These are phyloP conservation scores for Melanomma pulvis-pyrius DNA, from an alignment of 495 filamentous ascomycete genomes.

Conservation along the genomic window DNA sequence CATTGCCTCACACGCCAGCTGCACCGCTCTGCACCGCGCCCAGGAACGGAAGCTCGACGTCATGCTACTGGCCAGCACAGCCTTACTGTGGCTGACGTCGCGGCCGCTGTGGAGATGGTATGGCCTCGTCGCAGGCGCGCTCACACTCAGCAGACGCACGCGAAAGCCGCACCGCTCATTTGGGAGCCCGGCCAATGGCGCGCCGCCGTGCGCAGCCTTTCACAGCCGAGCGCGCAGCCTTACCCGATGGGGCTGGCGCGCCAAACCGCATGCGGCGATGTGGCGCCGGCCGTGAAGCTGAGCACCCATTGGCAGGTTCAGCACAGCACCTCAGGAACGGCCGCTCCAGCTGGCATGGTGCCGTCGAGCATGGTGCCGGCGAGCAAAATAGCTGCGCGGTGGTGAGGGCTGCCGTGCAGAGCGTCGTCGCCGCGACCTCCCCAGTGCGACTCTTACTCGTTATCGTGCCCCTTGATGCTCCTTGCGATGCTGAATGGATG, in stretches of 20 bases:
- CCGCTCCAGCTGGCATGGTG: conserved; percentile 36
- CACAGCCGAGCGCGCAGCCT: conserved; percentile 20
- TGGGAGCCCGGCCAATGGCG: conserved; percentile 25
- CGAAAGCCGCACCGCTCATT: conserved; percentile 34
- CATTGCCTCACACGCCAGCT: conserved; percentile 29
- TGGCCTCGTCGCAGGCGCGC: conserved; percentile 14
- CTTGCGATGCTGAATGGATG: conserved; percentile 41
- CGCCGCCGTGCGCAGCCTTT: neutral
- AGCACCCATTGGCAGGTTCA: conserved; percentile 36
- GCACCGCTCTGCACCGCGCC: conserved; percentile 1
- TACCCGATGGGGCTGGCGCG: conserved; percentile 22
- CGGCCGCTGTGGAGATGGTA: conserved; percentile 18
- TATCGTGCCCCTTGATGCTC: conserved; percentile 35
- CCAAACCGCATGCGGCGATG: conserved; percentile 19
- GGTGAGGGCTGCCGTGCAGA: conserved; percentile 10
- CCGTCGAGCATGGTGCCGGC: conserved; percentile 25
- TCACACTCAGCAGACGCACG: conserved; percentile 30
- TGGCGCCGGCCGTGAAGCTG: conserved; percentile 31
- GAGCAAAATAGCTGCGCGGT: conserved; percentile 21
- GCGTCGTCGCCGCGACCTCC: neutral
- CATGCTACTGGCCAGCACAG: conserved; percentile 34
- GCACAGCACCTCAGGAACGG: conserved; percentile 19
- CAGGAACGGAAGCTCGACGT: conserved; percentile 10
- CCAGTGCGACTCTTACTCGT: conserved; percentile 34
- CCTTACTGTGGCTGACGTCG: conserved; percentile 36